Evolutionary conservation across 225 moss, liverwort and hornwort species (phyloP).

Genomic region (Pseudoscleropodium purum): DNA sequence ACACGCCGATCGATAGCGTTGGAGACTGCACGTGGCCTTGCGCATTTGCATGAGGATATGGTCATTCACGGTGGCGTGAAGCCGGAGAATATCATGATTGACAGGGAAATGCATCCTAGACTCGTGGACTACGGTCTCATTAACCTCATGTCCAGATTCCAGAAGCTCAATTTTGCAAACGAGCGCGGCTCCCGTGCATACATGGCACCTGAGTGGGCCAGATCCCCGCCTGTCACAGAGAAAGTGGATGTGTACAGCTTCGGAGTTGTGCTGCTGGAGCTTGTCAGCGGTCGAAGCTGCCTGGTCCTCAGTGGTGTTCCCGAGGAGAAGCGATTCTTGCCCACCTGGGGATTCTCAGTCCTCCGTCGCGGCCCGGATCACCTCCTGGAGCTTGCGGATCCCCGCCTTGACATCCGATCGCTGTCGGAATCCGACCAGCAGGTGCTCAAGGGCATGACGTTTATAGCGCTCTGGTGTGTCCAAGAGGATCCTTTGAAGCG

Average conservation of each 20-base stretch:
- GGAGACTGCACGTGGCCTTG: slow-evolving; percentile 46
- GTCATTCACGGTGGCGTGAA: slow-evolving; percentile 46
- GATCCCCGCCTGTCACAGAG: slow-evolving; percentile 15
- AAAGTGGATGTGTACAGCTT: slow-evolving; percentile 71
- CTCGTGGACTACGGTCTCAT: slow-evolving; percentile 49
- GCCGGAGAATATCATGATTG: slow-evolving; percentile 62
- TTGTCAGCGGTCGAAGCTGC: slow-evolving; percentile 31
- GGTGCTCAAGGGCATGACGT: slow-evolving; percentile 34
- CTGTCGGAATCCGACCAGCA: slow-evolving; percentile 19
- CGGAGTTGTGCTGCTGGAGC: slow-evolving; percentile 63
- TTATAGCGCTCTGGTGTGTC: slow-evolving; percentile 50
- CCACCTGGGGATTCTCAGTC: slow-evolving; percentile 17
- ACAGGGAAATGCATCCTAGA: slow-evolving; percentile 28
- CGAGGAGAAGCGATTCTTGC: slow-evolving; percentile 10
- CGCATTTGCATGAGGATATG: slow-evolving; percentile 39
- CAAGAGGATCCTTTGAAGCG: slow-evolving; percentile 29
- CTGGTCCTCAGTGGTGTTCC: neutral
- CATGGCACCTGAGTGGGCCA: slow-evolving; percentile 57
- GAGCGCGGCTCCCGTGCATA: slow-evolving; percentile 38
- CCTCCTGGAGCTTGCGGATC: slow-evolving; percentile 32
- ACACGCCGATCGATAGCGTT: slow-evolving; percentile 39
- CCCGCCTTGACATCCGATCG: slow-evolving; percentile 11
- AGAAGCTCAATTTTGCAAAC: slow-evolving; percentile 6
- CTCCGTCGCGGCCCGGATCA: neutral
- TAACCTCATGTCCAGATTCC: slow-evolving; percentile 10